Conservation (phyloP, 2,329 filamentous ascomycete genomes). For the Cercospora canescens region DNA sequence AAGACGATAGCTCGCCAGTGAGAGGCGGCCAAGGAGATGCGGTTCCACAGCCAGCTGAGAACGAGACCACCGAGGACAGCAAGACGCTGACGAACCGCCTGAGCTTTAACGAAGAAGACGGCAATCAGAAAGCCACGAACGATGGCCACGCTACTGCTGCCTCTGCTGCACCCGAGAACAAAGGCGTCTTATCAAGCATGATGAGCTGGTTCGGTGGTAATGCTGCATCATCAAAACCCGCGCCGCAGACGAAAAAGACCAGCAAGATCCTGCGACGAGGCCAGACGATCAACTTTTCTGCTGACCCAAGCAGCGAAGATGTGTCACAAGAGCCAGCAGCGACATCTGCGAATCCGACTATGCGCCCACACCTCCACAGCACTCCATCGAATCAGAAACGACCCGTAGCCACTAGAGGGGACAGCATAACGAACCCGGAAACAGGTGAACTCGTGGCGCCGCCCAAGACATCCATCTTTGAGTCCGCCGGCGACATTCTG, state of each 20-base stretch:
- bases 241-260: conserved; percentile 34
- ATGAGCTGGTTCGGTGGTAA: conserved; percentile 72
- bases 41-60: conserved; percentile 69
- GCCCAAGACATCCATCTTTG: conserved; percentile 89
- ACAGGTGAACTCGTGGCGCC: conserved; percentile 56
- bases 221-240: conserved; percentile 54
- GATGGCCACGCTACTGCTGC: conserved; percentile 5
- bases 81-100: conserved; percentile 27
- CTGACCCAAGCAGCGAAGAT: conserved; percentile 33
- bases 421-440: conserved; percentile 49
- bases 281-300: conserved; percentile 64
- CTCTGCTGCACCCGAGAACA: conserved; percentile 21
- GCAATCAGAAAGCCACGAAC: conserved; percentile 38
- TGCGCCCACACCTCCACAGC: conserved; percentile 30
- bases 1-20: conserved; percentile 31
- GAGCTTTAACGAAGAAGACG: conserved; percentile 44
- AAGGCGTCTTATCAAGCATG: conserved; percentile 53
- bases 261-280: conserved; percentile 54
- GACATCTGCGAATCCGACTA: conserved; percentile 34
- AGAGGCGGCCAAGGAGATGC: conserved; percentile 31
- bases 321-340: conserved; percentile 17
- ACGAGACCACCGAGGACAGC: conserved; percentile 65
- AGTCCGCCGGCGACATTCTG: conserved; percentile 88
- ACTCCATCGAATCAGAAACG: conserved; percentile 35
- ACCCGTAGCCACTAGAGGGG: conserved; percentile 50